Conservation (phyloP, 257 asterid species). For the Catharanthus roseus region DNA sequence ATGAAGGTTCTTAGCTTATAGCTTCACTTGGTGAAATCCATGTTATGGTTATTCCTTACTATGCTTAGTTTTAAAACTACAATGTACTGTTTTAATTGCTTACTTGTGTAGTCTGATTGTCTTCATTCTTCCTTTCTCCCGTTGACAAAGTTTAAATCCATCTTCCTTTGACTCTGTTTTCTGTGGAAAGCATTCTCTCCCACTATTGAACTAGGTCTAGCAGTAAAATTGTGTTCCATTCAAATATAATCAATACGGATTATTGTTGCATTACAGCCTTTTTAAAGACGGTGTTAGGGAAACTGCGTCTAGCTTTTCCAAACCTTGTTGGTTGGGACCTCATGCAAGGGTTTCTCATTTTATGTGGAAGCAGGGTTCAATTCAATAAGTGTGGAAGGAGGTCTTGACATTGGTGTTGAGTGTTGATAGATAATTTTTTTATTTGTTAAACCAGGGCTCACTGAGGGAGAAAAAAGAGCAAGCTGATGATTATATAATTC, state of each 20-base stretch:
- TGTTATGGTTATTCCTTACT: neutral
- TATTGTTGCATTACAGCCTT: too few relatives aligned
- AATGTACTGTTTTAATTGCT: neutral
- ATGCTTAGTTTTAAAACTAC: neutral
- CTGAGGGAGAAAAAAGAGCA: constrained; percentile 43
- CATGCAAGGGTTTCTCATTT: neutral
- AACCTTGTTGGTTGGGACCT: neutral
- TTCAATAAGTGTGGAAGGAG: neutral
- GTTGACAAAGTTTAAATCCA: neutral
- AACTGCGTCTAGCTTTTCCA: neutral
- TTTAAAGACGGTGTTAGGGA: neutral
- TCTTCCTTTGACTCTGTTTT: neutral
- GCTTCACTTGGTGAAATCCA: neutral
- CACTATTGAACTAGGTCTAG: neutral
- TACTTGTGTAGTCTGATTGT: neutral
- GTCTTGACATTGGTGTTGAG: neutral
- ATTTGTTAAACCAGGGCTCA: constrained; percentile 48
- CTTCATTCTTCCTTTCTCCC: neutral
- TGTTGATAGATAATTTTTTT: neutral
- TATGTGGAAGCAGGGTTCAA: neutral
- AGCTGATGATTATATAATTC: constrained; percentile 46
- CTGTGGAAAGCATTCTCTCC: neutral
- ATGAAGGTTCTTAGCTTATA: neutral
- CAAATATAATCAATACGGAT: too few relatives aligned
- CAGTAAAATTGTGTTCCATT: neutral